Evolutionary conservation across 108 stramenopile species (phyloP), one percentile per base, ranked within the genome.

Genomic region (Cyclotella atomus): DNA sequence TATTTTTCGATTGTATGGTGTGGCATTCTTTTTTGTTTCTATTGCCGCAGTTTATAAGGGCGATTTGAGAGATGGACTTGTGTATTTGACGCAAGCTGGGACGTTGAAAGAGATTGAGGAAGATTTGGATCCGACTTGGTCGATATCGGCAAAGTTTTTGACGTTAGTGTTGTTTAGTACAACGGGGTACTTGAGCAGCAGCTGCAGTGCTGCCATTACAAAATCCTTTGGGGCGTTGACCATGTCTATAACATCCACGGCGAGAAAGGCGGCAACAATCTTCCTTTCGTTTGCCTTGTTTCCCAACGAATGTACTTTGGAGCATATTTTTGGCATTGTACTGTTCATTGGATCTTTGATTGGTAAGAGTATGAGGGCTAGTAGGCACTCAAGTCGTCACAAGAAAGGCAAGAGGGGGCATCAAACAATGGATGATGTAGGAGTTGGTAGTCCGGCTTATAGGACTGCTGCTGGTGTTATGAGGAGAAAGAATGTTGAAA

Each of bases 221-320:
- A 96, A 96, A 73, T 76, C 93, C 20, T 96, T 94, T 71, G 95
- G 95, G 20, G 95, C 95, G 12, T 79, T 96, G 57, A 83, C 92
- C 23, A 94, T 94, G 92, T 89, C 88, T 20, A 92, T 96, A 15
- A 96, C 93, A 16, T 91, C 91, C 19, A 93, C 92, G 27, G 90
- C 92, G 1, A 71, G 94, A 57, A 94, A 94, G 69, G 95, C 95
- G n/a, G 86, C 91, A 2, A 96, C 95, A 3, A 82, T 96, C 0
- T 96, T 96, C 73, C 76, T 96, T 0, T 91, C 90, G 20, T 96
- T 96, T 81, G 75, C 90, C 15, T 63, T 96, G 3, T 96, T 96
- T 72, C 77, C 91, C 49, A 73, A 96, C 70, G 88, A 74, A 20
- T 94, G 93, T 59, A 96, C 91, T 5, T 46, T 70, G 29, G 88